These are phyloP conservation scores for Colletotrichum truncatum DNA, from an alignment of 2,329 filamentous ascomycete species.

Conservation along the genomic window DNA sequence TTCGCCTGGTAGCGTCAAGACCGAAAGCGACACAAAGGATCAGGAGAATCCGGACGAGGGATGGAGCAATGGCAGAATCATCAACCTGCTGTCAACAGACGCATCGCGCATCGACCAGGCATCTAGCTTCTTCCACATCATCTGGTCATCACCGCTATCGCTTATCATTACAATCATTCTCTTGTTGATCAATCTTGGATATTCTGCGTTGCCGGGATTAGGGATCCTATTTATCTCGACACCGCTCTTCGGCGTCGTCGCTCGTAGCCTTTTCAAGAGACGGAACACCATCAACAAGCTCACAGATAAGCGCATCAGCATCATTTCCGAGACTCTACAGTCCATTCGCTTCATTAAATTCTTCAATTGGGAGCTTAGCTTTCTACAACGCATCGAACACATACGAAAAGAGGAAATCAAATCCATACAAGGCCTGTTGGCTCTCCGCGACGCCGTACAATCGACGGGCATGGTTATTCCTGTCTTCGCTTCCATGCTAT, in stretches of 20 bases:
- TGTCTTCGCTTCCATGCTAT: constrained; percentile 92
- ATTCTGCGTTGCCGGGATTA: constrained; percentile 89
- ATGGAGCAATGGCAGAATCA: constrained; percentile 90
- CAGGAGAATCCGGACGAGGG: constrained; percentile 57
- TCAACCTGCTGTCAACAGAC: constrained; percentile 94
- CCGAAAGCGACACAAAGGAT: constrained; percentile 26
- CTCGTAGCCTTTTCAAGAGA: constrained; percentile 79
- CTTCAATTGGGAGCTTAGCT: constrained; percentile 93
- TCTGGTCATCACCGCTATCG: constrained; percentile 85
- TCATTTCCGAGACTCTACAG: constrained; percentile 91
- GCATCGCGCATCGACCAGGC: constrained; percentile 92
- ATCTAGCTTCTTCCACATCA: constrained; percentile 86
- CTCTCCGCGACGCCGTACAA: constrained; percentile 85
- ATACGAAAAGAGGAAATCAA: constrained; percentile 81
- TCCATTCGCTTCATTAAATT: constrained; percentile 94
- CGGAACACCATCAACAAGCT: constrained; percentile 88
- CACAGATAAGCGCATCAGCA: constrained; percentile 87
- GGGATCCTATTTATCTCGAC: constrained; percentile 77
- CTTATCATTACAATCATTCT: constrained; percentile 82
- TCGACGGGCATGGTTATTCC: constrained; percentile 86
- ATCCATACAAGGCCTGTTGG: constrained; percentile 82
- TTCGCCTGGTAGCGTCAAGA: constrained; percentile 40
- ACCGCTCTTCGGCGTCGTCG: constrained; percentile 80
- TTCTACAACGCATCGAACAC: constrained; percentile 77
- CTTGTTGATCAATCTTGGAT: constrained; percentile 85